Percentiles rank a stretch among this genome's conserved stretches.
Conservation (phyloP, 495 filamentous ascomycete genomes). For the Neurospora tetrasperma region DNA sequence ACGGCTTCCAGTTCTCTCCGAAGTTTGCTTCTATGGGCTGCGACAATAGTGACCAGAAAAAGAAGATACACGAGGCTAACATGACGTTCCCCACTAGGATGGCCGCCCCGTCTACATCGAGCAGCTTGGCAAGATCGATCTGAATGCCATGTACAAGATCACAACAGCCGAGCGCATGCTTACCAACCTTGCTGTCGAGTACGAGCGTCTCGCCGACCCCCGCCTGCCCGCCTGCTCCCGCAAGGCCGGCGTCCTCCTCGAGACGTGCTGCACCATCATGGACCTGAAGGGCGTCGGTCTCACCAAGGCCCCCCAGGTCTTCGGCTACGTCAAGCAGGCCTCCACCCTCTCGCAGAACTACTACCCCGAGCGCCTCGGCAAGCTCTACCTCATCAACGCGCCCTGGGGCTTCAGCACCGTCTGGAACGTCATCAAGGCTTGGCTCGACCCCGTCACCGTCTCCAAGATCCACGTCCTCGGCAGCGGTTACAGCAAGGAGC, state of each 20-base stretch:
- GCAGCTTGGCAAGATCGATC: conserved; percentile 86
- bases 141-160: conserved; percentile 77
- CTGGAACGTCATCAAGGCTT: conserved; percentile 77
- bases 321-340: conserved; percentile 58
- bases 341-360: conserved; percentile 79
- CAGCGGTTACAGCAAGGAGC: conserved; percentile 65
- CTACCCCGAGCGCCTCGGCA: conserved; percentile 86
- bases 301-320: conserved; percentile 64
- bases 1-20: conserved; percentile 5
- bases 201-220: conserved; percentile 89
- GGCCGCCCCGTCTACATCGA: conserved; percentile 96
- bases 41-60: neutral
- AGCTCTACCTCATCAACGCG: conserved; percentile 93
- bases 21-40: neutral
- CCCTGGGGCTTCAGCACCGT: conserved; percentile 84
- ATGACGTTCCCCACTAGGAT: conserved; percentile 47
- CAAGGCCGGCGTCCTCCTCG: conserved; percentile 77
- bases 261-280: conserved; percentile 96
- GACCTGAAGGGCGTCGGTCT: conserved; percentile 91
- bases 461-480: conserved; percentile 91
- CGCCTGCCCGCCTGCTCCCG: conserved; percentile 91
- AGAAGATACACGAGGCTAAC: conserved; percentile 1
- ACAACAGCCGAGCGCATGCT: conserved; percentile 89
- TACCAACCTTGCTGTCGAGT: conserved; percentile 89
- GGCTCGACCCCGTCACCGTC: conserved; percentile 93